These are phyloP conservation scores for Elsinoe ampelina DNA, from an alignment of 2,329 filamentous ascomycete genomes.

Conservation along the genomic window DNA sequence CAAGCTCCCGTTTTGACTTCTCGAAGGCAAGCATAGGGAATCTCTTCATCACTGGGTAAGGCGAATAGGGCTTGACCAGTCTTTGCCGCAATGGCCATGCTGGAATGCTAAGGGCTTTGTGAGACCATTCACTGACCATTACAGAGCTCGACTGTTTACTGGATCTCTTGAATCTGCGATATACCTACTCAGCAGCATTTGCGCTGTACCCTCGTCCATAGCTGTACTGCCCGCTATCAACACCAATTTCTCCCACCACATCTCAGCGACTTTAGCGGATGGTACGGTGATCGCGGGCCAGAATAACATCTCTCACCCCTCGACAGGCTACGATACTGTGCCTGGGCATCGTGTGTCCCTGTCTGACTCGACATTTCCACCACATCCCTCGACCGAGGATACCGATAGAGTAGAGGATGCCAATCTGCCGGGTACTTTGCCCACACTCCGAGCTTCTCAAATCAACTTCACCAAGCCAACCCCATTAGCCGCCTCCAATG, in stretches of 20 bases:
- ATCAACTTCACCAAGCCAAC: conserved; percentile 65
- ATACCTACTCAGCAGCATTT: conserved; percentile 79
- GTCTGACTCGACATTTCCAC: conserved; percentile 12
- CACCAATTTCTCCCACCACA: conserved; percentile 92
- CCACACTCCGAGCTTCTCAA: conserved; percentile 68
- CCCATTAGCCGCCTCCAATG: not conserved
- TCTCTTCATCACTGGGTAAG: conserved; percentile 43
- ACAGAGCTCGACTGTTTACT: conserved; percentile 75
- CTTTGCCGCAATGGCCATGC: too few species aligned
- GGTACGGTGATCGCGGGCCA: conserved; percentile 78
- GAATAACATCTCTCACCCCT: conserved; percentile 72
- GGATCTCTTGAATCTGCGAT: conserved; percentile 89
- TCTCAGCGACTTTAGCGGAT: conserved; percentile 70
- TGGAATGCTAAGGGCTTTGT: too few species aligned
- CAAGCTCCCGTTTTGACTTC: conserved; percentile 41
- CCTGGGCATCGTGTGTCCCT: conserved; percentile 7
- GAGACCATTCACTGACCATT: conserved; percentile 7
- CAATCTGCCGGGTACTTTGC: conserved; percentile 71
- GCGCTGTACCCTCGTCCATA: conserved; percentile 67
- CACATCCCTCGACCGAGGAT: conserved; percentile 31
- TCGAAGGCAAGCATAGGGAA: conserved; percentile 43
- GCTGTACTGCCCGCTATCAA: conserved; percentile 84
- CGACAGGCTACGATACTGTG: conserved; percentile 2
- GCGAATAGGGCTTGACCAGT: not conserved
- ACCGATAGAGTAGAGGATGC: conserved; percentile 68